These are phyloP conservation scores for Malassezia psittaci DNA, from an alignment of 1,284 basidiomycete species.

Conservation along the genomic window DNA sequence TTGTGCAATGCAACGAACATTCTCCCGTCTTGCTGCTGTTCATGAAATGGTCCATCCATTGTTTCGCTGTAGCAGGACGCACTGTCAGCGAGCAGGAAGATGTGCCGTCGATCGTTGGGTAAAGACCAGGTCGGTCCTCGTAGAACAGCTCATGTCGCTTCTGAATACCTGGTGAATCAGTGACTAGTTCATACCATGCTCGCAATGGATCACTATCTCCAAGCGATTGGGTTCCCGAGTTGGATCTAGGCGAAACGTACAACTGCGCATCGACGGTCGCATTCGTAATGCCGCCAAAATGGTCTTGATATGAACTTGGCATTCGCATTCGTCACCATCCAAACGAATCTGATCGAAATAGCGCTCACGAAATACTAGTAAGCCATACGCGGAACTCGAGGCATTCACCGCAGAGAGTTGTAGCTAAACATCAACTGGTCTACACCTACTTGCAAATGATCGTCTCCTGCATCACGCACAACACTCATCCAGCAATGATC, in stretches of 20 bases:
- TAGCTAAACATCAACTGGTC: slow-evolving; percentile 12
- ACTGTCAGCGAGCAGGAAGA: slow-evolving; percentile 24
- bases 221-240: neutral
- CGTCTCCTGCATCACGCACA: slow-evolving; percentile 1
- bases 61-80: slow-evolving; percentile 18
- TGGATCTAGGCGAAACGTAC: neutral
- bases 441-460: neutral
- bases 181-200: neutral
- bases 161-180: slow-evolving; percentile 13
- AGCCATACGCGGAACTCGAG: slow-evolving; percentile 35
- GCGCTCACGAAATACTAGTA: slow-evolving; percentile 25
- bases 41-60: slow-evolving; percentile 34
- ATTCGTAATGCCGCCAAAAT: slow-evolving; percentile 27
- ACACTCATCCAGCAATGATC: slow-evolving; percentile 14
- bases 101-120: slow-evolving; percentile 24
- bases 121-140: slow-evolving; percentile 23
- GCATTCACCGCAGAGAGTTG: slow-evolving; percentile 35
- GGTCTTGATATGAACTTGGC: slow-evolving; percentile 26
- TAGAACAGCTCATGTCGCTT: slow-evolving; percentile 35
- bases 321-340: slow-evolving; percentile 18
- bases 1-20: slow-evolving; percentile 21
- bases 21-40: slow-evolving; percentile 23
- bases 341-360: slow-evolving; percentile 25
- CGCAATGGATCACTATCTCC: neutral
- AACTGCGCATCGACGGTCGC: slow-evolving; percentile 11